phyloP scores from a whole-genome alignment of 371 early-diverging fungal genomes.

The Smittium culicis region DNA sequence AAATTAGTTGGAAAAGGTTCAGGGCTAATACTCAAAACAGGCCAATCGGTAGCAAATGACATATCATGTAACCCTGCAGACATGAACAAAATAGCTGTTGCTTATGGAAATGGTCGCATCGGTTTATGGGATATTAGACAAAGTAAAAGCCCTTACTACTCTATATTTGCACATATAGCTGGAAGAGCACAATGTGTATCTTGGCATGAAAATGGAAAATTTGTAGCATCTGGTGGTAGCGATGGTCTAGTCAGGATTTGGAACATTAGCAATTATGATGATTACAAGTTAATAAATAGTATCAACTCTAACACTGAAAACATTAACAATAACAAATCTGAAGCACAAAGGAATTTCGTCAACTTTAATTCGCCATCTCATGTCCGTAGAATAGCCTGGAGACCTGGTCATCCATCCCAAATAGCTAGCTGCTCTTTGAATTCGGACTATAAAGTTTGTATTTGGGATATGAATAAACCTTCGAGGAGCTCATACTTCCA shows the following conservation, averaged over 20 bases:
- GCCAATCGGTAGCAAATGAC: conserved; percentile 16
- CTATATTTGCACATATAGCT: conserved; percentile 18
- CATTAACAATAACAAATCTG: neutral
- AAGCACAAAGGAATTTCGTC: conserved; percentile 11
- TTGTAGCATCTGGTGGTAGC: conserved; percentile 27
- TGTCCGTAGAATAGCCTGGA: conserved; percentile 25
- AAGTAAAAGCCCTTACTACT: conserved; percentile 3
- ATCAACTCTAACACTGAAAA: neutral
- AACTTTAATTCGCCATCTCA: conserved; percentile 16
- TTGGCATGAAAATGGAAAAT: conserved; percentile 28
- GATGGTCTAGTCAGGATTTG: conserved; percentile 24
- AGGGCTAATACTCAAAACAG: conserved; percentile 15
- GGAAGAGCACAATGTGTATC: conserved; percentile 19
- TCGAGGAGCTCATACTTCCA: conserved; percentile 26
- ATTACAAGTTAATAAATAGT: conserved; percentile 11
- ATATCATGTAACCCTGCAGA: conserved; percentile 31
- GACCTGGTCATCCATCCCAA: conserved; percentile 30
- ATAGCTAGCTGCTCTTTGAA: conserved; percentile 22
- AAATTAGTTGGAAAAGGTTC: conserved; percentile 11
- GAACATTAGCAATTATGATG: conserved; percentile 17
- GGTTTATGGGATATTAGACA: conserved; percentile 22
- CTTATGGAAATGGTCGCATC: conserved; percentile 24
- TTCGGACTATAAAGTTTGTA: conserved; percentile 17
- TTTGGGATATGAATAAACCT: conserved; percentile 30
- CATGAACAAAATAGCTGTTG: conserved; percentile 18